phyloP scores from a whole-genome alignment of 768 basidiomycete genomes.

The Mycena leptocephala region DNA sequence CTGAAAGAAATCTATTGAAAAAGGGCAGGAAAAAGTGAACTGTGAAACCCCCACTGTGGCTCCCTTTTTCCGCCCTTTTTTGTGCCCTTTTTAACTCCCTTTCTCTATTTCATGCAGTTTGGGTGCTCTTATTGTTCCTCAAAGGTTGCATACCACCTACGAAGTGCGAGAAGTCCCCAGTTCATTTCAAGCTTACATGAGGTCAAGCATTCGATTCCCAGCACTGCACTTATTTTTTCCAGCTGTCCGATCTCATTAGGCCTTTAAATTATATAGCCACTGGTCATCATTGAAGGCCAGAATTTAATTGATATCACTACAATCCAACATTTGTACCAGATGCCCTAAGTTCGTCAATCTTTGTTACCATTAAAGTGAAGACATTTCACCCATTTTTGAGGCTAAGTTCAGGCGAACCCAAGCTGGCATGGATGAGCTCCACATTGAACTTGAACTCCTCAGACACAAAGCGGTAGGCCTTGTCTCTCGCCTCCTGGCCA shows the following conservation, averaged over 20 bases:
- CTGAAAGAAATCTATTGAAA: too few relatives aligned
- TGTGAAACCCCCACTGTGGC: too few relatives aligned
- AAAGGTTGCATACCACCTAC: too few relatives aligned
- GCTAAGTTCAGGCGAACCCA: not conserved
- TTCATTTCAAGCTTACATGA: not conserved
- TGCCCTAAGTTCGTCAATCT: not conserved
- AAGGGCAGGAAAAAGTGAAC: too few relatives aligned
- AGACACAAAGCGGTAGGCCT: not conserved
- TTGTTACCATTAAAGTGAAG: not conserved
- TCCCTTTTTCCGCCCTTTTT: too few relatives aligned
- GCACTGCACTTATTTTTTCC: not conserved
- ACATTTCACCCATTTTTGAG: not conserved
- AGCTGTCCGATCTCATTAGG: not conserved
- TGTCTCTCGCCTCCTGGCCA: not conserved
- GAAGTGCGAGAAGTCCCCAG: constrained; percentile 1
- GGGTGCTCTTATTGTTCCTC: too few relatives aligned
- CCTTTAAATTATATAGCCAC: not conserved
- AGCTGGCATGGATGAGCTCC: not conserved
- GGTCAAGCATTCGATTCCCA: not conserved
- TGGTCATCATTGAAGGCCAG: not conserved
- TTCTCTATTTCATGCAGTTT: too few relatives aligned
- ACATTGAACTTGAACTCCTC: constrained; percentile 9
- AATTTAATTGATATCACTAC: not conserved
- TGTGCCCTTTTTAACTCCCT: too few relatives aligned
- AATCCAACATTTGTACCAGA: not conserved